Evolutionary conservation across 306 rosid genomes (phyloP).

Genomic region (Corylus heterophylla): DNA sequence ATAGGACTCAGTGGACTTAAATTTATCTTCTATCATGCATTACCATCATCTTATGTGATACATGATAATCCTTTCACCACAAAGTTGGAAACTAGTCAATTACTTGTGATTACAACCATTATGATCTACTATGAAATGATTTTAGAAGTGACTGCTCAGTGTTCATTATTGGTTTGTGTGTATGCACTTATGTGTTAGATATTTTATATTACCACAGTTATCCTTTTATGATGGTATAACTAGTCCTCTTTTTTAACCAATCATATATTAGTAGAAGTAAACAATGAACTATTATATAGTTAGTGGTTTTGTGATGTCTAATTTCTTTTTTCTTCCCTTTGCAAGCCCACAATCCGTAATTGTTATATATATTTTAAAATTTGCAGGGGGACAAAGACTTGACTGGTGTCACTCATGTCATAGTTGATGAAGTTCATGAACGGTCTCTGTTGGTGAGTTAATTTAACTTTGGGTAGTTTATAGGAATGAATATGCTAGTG

Average conservation of each 20-base stretch:
- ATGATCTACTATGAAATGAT: neutral
- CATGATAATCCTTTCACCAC: neutral
- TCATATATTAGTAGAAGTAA: neutral
- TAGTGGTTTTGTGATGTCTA: neutral
- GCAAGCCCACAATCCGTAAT: neutral
- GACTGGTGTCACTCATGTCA: constrained; percentile 77
- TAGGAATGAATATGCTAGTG: neutral
- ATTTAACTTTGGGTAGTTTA: constrained; percentile 22
- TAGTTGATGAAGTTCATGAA: constrained; percentile 98
- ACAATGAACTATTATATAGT: neutral
- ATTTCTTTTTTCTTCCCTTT: neutral
- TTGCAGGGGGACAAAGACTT: constrained; percentile 78
- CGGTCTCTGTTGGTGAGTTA: constrained; percentile 86
- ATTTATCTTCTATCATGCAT: neutral
- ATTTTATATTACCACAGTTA: neutral
- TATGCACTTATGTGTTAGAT: neutral
- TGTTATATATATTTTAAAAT: constrained; percentile 22
- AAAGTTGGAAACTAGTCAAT: neutral
- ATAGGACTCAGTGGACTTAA: neutral
- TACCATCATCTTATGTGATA: neutral
- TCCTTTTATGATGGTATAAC: neutral
- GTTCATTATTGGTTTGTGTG: neutral
- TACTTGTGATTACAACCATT: neutral
- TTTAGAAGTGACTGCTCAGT: neutral
- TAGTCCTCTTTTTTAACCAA: constrained; percentile 8